These are phyloP conservation scores for Colletotrichum echinochloae DNA, from an alignment of 2,329 filamentous ascomycete species.

Conservation along the genomic window DNA sequence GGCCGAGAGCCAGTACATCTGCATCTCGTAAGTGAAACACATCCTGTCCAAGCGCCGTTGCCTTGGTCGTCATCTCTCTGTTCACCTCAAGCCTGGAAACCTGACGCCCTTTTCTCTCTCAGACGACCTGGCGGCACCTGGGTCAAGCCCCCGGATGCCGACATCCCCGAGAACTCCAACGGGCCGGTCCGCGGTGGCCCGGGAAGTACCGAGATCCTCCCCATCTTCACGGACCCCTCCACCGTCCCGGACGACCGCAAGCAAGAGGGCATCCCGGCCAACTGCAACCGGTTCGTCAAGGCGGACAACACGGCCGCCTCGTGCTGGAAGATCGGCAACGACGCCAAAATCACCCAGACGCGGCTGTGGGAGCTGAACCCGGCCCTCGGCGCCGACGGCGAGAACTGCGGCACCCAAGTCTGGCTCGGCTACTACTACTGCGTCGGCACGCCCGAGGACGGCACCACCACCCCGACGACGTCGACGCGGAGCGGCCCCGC, in stretches of 20 bases:
- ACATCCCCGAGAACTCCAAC: constrained; percentile 28
- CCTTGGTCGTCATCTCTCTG: no score
- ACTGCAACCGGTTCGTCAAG: constrained; percentile 25
- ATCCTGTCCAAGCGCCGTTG: no score
- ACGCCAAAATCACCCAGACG: constrained; percentile 14
- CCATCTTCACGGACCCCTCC: constrained; percentile 18
- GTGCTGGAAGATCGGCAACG: constrained; percentile 28
- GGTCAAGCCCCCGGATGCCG: constrained; percentile 13
- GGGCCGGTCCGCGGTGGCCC: constrained; percentile 37
- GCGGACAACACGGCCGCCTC: constrained; percentile 9
- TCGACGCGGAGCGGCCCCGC: neutral
- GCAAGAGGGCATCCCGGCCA: constrained; percentile 25
- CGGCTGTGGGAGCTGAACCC: constrained; percentile 14
- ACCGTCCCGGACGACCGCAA: constrained; percentile 5
- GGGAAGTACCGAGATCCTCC: constrained; percentile 27
- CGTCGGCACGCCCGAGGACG: constrained; percentile 23
- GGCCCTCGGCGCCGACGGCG: constrained; percentile 41
- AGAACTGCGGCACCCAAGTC: constrained; percentile 44
- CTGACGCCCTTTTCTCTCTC: neutral
- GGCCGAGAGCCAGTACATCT: constrained; percentile 22
- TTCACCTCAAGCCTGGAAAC: neutral
- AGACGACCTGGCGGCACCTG: constrained; percentile 24
- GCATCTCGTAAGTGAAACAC: constrained; percentile 5
- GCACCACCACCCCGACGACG: no score
- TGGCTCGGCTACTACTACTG: constrained; percentile 46